phyloP scores from a whole-genome alignment of 306 rosid species.

The Boehmeria nivea region DNA sequence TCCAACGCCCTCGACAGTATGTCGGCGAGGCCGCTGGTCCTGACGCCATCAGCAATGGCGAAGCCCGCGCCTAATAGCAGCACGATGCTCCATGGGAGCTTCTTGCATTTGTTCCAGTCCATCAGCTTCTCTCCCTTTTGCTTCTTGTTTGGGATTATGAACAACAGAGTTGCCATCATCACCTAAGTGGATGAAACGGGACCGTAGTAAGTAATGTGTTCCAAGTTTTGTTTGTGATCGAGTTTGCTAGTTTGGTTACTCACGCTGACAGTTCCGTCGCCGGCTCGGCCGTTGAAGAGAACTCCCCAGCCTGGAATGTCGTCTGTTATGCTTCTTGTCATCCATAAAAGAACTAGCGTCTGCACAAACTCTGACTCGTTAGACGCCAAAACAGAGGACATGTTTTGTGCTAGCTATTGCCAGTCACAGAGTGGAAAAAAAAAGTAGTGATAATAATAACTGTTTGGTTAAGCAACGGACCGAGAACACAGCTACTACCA shows the following conservation, averaged over 20 bases:
- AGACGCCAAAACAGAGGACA: background rate
- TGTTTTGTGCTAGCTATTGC: background rate
- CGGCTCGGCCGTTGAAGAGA: slow-evolving; percentile 66
- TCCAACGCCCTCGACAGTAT: slow-evolving; percentile 43
- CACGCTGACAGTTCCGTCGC: slow-evolving; percentile 86
- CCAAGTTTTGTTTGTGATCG: no score
- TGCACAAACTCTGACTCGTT: slow-evolving; percentile 17
- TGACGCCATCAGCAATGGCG: slow-evolving; percentile 82
- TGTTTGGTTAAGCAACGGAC: slow-evolving; percentile 27
- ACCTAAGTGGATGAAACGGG: slow-evolving; percentile 36
- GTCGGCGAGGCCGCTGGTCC: slow-evolving; percentile 69
- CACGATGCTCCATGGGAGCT: slow-evolving; percentile 80
- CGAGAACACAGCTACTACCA: slow-evolving; percentile 61
- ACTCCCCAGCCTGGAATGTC: slow-evolving; percentile 90
- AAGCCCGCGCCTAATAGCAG: slow-evolving; percentile 82
- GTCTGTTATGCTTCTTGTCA: slow-evolving; percentile 81
- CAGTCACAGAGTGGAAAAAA: background rate
- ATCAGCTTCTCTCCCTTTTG: slow-evolving; percentile 67
- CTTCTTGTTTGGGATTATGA: slow-evolving; percentile 83
- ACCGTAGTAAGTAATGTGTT: no score
- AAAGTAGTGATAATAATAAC: background rate
- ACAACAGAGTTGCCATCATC: slow-evolving; percentile 63
- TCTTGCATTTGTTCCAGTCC: slow-evolving; percentile 91
- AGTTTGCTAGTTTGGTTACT: slow-evolving; percentile 13
- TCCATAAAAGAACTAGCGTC: slow-evolving; percentile 71